Conservation (phyloP, 352 stramenopile species). For the Globisporangium barbulae region DNA sequence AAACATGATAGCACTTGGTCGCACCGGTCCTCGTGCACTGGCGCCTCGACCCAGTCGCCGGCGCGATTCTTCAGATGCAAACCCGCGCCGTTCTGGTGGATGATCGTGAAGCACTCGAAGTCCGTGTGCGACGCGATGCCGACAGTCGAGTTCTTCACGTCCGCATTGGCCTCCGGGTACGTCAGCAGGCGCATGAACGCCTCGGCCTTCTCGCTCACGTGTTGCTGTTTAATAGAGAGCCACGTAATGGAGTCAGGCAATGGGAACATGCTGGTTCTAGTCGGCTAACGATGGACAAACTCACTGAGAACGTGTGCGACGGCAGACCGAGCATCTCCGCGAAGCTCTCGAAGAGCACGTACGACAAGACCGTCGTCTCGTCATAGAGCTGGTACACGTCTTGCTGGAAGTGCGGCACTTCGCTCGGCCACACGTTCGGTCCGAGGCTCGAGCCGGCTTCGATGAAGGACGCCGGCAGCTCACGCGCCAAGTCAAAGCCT, state of each 20-base stretch:
- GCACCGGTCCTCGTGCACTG: slow-evolving; percentile 65
- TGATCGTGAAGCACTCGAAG: slow-evolving; percentile 85
- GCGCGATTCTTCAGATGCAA: slow-evolving; percentile 63
- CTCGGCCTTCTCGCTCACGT: slow-evolving; percentile 62
- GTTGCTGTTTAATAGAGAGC: slow-evolving; percentile 35
- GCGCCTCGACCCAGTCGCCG: slow-evolving; percentile 66
- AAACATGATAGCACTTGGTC: not conserved
- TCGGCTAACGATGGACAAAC: not conserved
- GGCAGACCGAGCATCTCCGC: slow-evolving; percentile 74
- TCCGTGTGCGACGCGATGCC: slow-evolving; percentile 83
- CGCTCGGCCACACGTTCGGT: slow-evolving; percentile 69
- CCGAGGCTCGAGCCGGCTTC: slow-evolving; percentile 65
- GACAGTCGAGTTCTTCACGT: slow-evolving; percentile 58
- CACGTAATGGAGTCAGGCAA: not conserved
- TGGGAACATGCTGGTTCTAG: not conserved
- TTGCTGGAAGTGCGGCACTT: slow-evolving; percentile 55
- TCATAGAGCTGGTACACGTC: slow-evolving; percentile 78
- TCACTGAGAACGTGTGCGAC: slow-evolving; percentile 57
- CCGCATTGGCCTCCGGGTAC: slow-evolving; percentile 50
- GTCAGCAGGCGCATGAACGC: slow-evolving; percentile 79
- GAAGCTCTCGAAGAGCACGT: slow-evolving; percentile 69
- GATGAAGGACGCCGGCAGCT: slow-evolving; percentile 51
- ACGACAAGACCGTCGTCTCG: slow-evolving; percentile 60
- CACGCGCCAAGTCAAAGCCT: slow-evolving; percentile 68
- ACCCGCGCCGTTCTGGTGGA: slow-evolving; percentile 76